Percentiles rank a stretch among this genome's conserved stretches.
Conservation (phyloP, 2,329 filamentous ascomycete genomes). For the Aspergillus unguis region DNA sequence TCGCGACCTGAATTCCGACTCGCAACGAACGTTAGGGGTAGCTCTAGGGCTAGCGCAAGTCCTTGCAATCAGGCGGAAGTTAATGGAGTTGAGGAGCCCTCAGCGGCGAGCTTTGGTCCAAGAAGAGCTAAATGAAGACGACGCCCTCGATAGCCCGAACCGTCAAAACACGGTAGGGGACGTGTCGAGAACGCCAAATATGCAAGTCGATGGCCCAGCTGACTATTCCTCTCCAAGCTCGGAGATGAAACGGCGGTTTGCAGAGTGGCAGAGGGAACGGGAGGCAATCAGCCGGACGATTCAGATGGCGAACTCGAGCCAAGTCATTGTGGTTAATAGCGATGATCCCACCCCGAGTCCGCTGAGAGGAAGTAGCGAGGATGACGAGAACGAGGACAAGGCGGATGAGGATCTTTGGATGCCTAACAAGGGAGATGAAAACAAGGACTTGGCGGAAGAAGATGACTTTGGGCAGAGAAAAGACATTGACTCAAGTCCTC, state of each 20-base stretch:
- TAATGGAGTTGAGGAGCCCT: slow-evolving; percentile 12
- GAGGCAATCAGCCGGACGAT: slow-evolving; percentile 45
- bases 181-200: slow-evolving; percentile 12
- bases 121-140: not conserved
- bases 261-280: slow-evolving; percentile 45
- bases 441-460: not conserved
- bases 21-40: slow-evolving; percentile 40
- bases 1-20: slow-evolving; percentile 36
- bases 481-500: not conserved
- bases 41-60: slow-evolving; percentile 44
- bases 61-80: slow-evolving; percentile 36
- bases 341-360: slow-evolving; percentile 26
- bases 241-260: slow-evolving; percentile 33
- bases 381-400: not conserved
- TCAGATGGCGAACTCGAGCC: slow-evolving; percentile 39
- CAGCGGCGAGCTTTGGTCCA: not conserved
- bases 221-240: slow-evolving; percentile 5
- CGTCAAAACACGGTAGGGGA: slow-evolving; percentile 4
- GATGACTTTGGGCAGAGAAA: not conserved
- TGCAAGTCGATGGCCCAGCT: not conserved
- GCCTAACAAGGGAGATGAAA: not conserved
- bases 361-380: not conserved
- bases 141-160: not conserved
- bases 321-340: slow-evolving; percentile 46
- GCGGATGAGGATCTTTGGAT: not conserved